Evolutionary conservation across 768 basidiomycete species (phyloP), one percentile per base, ranked within the genome.

Genomic region (Auricularia heimuer): DNA sequence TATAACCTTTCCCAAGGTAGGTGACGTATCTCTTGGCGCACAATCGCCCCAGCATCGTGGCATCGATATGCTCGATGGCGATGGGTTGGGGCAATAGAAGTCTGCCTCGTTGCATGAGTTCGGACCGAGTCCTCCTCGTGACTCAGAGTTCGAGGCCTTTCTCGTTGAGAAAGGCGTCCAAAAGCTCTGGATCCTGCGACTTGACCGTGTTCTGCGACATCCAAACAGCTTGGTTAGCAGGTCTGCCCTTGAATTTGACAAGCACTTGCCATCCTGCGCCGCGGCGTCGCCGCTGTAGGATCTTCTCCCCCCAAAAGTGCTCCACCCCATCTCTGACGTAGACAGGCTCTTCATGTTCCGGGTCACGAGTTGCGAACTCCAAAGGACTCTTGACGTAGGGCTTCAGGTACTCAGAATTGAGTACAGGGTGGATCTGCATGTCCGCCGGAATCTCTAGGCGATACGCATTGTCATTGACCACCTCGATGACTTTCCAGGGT

Each of bases 391-490:
- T 4, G 18, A 51, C 21, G 47, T 11, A 51, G 8, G 47, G 16
- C 16, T 51, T 51, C 10, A 51, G 47, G 16, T 18, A 51, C 47
- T 51, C 47, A 18, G 47, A 4, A 16, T 73, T 68, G 65, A 73
- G 69, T 0, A 74, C 69, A 10, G 69, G 67, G 47, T 76, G 72
- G 18, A 73, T 70, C 2, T 62, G 34, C 72, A 70, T 71, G 14
- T 65, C 62, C 0, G 34, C 10, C 1, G 75, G 75, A 0, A 76
- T 64, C 12, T 51, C 54, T 0, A 77, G 68, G 3, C 63, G 8
- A 47, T 72, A 75, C 0, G 69, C 61, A 2, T 45, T 51, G 1
- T 35, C 12, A 0, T 73, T 70, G 18, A 72, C 45, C 21, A 66
- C 67, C 11, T 68, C 51, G 0, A 66, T 36, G 18, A 77, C 67